A percentile compares a stretch with the other conserved stretches of the same genome.
These are phyloP conservation scores for Neoscytalidium dimidiatum DNA, from an alignment of 2,329 filamentous ascomycete genomes.

Conservation along the genomic window DNA sequence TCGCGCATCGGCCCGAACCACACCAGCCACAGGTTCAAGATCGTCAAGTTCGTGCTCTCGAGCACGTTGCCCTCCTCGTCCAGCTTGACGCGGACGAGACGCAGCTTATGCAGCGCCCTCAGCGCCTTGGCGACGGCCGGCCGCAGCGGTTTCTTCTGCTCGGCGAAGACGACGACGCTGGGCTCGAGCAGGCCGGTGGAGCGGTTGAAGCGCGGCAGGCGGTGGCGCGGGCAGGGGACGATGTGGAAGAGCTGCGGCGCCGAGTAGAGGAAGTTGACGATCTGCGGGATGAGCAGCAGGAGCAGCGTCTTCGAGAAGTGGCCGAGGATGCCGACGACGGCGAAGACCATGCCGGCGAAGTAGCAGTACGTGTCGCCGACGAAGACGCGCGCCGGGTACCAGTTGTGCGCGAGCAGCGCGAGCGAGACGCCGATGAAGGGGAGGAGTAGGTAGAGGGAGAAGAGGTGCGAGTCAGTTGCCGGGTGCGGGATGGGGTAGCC, in stretches of 20 bases:
- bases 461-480: slow-evolving; percentile 91
- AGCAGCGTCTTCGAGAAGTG: slow-evolving; percentile 98
- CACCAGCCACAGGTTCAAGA: slow-evolving; percentile 94
- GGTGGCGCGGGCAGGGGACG: slow-evolving; percentile 89
- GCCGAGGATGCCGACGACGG: slow-evolving; percentile 91
- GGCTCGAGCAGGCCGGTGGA: slow-evolving; percentile 83
- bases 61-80: slow-evolving; percentile 70
- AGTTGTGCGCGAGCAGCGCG: slow-evolving; percentile 87
- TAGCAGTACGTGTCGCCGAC: slow-evolving; percentile 99
- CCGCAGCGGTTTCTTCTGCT: slow-evolving; percentile 63
- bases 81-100: slow-evolving; percentile 66
- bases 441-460: slow-evolving; percentile 91
- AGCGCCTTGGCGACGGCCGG: slow-evolving; percentile 64
- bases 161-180: slow-evolving; percentile 70
- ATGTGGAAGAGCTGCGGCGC: slow-evolving; percentile 87
- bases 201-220: slow-evolving; percentile 85
- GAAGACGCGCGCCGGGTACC: slow-evolving; percentile 93
- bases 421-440: slow-evolving; percentile 92
- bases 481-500: slow-evolving; percentile 75
- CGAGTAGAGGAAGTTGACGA: slow-evolving; percentile 96
- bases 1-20: slow-evolving; percentile 92
- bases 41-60: slow-evolving; percentile 86
- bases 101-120: slow-evolving; percentile 67
- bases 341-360: slow-evolving; percentile 98
- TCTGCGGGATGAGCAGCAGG: slow-evolving; percentile 86